Conservation (phyloP, 371 early-diverging fungal genomes). For the Mucor lusitanicus region DNA sequence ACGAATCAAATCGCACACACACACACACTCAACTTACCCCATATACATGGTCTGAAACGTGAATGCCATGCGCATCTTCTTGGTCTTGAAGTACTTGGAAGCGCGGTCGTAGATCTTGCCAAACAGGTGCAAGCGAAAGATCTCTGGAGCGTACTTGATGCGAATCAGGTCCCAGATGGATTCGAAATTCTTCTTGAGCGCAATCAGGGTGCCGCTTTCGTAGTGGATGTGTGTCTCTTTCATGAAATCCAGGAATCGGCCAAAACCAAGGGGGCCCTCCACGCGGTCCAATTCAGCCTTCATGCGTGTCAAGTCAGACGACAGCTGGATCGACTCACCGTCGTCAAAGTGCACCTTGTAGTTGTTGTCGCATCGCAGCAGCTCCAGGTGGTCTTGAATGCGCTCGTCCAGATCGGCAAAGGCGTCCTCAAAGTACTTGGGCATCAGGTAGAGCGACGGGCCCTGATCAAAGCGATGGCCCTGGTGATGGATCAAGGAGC, state of each 20-base stretch:
- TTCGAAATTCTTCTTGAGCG: slow-evolving; percentile 59
- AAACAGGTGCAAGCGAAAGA: slow-evolving; percentile 56
- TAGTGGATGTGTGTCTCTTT: slow-evolving; percentile 59
- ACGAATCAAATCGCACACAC: no score
- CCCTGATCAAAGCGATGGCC: slow-evolving; percentile 67
- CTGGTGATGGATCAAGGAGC: slow-evolving; percentile 54
- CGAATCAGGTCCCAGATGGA: slow-evolving; percentile 52
- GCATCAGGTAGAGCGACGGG: slow-evolving; percentile 67
- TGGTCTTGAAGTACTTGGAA: slow-evolving; percentile 53
- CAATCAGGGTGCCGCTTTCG: slow-evolving; percentile 45
- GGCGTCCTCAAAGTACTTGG: slow-evolving; percentile 54
- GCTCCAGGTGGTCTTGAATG: slow-evolving; percentile 51
- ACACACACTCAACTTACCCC: slow-evolving; percentile 49
- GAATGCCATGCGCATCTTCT: slow-evolving; percentile 66
- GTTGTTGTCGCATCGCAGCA: slow-evolving; percentile 61
- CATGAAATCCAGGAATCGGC: slow-evolving; percentile 50
- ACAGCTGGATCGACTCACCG: slow-evolving; percentile 51
- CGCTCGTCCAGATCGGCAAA: slow-evolving; percentile 61
- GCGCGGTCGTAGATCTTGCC: slow-evolving; percentile 52
- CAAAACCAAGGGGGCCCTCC: slow-evolving; percentile 50
- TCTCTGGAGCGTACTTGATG: slow-evolving; percentile 38
- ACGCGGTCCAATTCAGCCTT: slow-evolving; percentile 55
- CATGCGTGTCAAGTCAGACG: slow-evolving; percentile 56
- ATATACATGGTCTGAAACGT: slow-evolving; percentile 67
- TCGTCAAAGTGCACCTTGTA: slow-evolving; percentile 64